Evolutionary conservation across 257 asterid species (phyloP), one percentile per base, ranked within the genome.

Genomic region (Handroanthus guayacan): DNA sequence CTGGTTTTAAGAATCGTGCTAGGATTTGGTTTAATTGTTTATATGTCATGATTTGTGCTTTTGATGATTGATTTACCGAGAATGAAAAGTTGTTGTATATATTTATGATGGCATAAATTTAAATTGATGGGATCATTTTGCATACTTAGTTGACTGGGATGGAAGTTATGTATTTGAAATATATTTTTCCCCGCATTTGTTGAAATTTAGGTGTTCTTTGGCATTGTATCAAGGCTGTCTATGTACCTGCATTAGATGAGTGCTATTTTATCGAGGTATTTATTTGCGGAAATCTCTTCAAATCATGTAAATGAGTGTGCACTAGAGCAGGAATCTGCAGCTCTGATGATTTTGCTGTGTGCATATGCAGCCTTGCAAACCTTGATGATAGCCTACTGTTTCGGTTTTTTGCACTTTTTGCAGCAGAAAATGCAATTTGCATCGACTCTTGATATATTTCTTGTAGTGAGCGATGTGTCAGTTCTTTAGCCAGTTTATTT

Each of bases 51-150:
- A 72, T 76, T 41, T 64, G 48, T 81, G 18, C 69, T 43, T 34
- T 60, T 60, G 34, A 39, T 70, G 80, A 69, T 16, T 55, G 71
- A 9, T 62, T 60, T 47, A 10, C 52, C 63, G 62, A 64, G 17
- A 78, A 20, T 60, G 39, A n/a, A 45, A 9, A 6, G 13, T 9
- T 3, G 2, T 43, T 39, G 55, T 45, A 6, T 47, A 1, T 74
- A 4, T 39, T 50, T 45, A 38, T 58, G 76, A 41, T 6, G 62
- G 37, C 67, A 6, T 67, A 12, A 36, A 31, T 78, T 60, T 48
- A 72, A 31, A 72, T 45, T 62, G 61, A 48, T 78, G 37, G 31
- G 20, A 34, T 47, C 9, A 6, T 73, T n/a, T 18, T 0, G 50
- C 13, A 13, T 39, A 39, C 37, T 52, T 61, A 44, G 58, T 57